These are phyloP conservation scores for Veloboletus limbatus DNA, from an alignment of 1,284 basidiomycete species.

Conservation along the genomic window DNA sequence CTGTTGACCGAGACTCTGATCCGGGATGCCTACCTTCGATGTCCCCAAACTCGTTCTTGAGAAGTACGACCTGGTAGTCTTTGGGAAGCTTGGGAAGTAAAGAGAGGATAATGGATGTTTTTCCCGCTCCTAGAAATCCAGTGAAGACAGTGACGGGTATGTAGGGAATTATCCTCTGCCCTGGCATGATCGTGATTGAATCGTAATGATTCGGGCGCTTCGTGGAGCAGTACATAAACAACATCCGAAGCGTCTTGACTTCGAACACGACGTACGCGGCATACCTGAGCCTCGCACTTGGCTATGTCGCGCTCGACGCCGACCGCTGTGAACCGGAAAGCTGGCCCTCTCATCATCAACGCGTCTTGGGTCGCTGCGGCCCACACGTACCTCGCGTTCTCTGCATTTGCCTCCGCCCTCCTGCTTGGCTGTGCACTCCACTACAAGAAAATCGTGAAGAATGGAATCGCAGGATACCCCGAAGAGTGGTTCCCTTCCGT, in stretches of 20 bases:
- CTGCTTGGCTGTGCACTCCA: slow-evolving; percentile 68
- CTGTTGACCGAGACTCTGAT: not conserved
- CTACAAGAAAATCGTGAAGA: slow-evolving; percentile 88
- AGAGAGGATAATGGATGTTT: slow-evolving; percentile 80
- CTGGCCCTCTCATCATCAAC: slow-evolving; percentile 34
- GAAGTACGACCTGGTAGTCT: slow-evolving; percentile 79
- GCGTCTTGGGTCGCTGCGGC: slow-evolving; percentile 56
- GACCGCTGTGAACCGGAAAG: slow-evolving; percentile 7
- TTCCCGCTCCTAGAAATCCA: slow-evolving; percentile 75
- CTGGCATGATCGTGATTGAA: slow-evolving; percentile 26
- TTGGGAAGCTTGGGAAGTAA: slow-evolving; percentile 75
- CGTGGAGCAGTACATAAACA: slow-evolving; percentile 4
- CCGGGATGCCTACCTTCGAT: slow-evolving; percentile 57
- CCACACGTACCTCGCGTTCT: slow-evolving; percentile 70
- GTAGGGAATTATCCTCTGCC: slow-evolving; percentile 9
- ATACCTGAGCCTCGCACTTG: not conserved
- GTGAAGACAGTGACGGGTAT: slow-evolving; percentile 87
- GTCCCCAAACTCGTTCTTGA: slow-evolving; percentile 90
- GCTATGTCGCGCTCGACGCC: slow-evolving; percentile 20
- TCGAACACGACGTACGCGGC: not conserved
- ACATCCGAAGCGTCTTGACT: no score
- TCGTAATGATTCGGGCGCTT: no score
- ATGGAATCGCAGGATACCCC: slow-evolving; percentile 81
- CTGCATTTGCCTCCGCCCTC: slow-evolving; percentile 74
- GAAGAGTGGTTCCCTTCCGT: slow-evolving; percentile 94